Conservation (phyloP, 2,329 filamentous ascomycete genomes). For the Cryphonectria radicalis region DNA sequence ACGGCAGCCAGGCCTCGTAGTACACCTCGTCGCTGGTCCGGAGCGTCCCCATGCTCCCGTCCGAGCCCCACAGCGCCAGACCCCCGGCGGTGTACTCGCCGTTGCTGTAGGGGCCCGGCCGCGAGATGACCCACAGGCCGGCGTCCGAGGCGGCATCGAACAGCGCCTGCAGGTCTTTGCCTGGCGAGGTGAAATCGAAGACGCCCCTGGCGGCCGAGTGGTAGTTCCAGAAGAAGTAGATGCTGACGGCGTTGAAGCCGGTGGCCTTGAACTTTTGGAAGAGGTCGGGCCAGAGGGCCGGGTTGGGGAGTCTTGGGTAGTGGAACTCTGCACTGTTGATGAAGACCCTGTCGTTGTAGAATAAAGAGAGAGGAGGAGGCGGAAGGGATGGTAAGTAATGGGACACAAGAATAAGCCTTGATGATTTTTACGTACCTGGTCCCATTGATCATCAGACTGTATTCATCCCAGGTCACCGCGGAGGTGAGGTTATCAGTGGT, state of each 20-base stretch:
- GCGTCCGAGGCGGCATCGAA: slow-evolving; percentile 56
- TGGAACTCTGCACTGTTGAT: slow-evolving; percentile 54
- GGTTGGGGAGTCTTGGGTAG: slow-evolving; percentile 56
- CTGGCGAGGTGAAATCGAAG: slow-evolving; percentile 55
- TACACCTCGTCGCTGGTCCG: slow-evolving; percentile 49
- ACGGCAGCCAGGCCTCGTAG: slow-evolving; percentile 50
- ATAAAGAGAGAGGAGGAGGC: not conserved
- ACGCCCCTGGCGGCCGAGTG: slow-evolving; percentile 48
- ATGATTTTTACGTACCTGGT: not conserved
- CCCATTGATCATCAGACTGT: slow-evolving; percentile 54
- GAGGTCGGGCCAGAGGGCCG: slow-evolving; percentile 57
- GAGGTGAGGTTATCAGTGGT: slow-evolving; percentile 47
- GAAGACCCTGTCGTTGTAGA: slow-evolving; percentile 23
- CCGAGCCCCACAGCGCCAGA: slow-evolving; percentile 47
- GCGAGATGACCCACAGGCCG: slow-evolving; percentile 55
- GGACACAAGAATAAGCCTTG: not conserved
- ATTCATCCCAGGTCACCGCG: slow-evolving; percentile 55
- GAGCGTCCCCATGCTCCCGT: slow-evolving; percentile 46
- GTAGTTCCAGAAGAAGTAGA: slow-evolving; percentile 57
- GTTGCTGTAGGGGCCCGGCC: slow-evolving; percentile 44
- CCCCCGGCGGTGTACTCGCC: slow-evolving; percentile 55
- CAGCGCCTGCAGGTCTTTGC: slow-evolving; percentile 54
- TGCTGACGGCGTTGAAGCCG: slow-evolving; percentile 55
- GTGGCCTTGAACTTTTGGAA: slow-evolving; percentile 58
- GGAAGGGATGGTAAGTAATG: too few species aligned